A percentile compares a stretch with the other conserved stretches of the same genome.
Conservation (phyloP, 169 alveolate genomes). For the Plasmodium knowlesi region DNA sequence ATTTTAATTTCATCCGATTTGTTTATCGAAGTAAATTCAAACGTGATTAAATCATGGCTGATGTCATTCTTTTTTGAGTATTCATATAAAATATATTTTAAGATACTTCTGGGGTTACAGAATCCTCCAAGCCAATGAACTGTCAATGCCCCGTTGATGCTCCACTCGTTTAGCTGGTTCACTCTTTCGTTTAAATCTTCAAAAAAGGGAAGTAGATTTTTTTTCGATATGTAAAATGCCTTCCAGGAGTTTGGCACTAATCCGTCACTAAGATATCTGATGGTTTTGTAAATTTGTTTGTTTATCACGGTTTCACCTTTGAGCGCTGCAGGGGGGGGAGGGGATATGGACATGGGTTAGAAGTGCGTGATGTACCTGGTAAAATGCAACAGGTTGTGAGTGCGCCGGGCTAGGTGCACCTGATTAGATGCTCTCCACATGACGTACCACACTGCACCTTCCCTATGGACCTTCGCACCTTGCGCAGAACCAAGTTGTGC, state of each 20-base stretch:
- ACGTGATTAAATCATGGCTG: constrained; percentile 63
- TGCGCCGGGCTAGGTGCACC: neutral
- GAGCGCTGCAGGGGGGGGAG: constrained; percentile 38
- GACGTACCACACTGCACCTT: constrained; percentile 73
- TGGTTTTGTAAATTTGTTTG: constrained; percentile 51
- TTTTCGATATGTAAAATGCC: constrained; percentile 39
- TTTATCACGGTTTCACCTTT: constrained; percentile 68
- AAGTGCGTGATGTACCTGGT: neutral
- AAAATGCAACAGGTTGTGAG: neutral
- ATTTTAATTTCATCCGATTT: constrained; percentile 57
- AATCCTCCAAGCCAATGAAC: constrained; percentile 74
- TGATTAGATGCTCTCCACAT: neutral
- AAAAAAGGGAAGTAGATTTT: constrained; percentile 37
- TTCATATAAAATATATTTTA: constrained; percentile 72
- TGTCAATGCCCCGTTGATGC: constrained; percentile 48
- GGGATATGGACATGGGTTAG: neutral
- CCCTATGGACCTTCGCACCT: constrained; percentile 35
- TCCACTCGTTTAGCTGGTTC: constrained; percentile 74
- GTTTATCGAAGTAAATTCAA: constrained; percentile 39
- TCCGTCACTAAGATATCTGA: constrained; percentile 42
- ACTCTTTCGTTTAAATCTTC: constrained; percentile 71
- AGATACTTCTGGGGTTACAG: constrained; percentile 66
- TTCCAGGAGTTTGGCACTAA: constrained; percentile 72
- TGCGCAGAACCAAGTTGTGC: constrained; percentile 32
- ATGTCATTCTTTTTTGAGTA: constrained; percentile 71